Conservation (phyloP, 2,329 filamentous ascomycete species). For the Aspergillus aculeatus region DNA sequence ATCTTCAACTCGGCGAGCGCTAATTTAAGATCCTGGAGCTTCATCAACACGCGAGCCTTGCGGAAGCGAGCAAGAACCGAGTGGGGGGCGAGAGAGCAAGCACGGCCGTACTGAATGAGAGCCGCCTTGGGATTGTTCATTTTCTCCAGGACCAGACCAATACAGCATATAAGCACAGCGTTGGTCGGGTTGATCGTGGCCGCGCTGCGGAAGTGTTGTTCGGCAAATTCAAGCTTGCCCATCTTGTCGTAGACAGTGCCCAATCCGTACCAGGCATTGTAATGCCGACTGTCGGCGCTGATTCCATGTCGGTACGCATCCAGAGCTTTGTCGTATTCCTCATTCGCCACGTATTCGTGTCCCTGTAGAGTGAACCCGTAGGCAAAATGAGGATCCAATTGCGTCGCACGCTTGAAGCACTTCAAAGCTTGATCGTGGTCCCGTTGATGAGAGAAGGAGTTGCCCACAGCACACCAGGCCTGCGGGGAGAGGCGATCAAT, state of each 20-base stretch:
- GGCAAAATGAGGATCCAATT: constrained; percentile 84
- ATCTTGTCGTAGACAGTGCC: constrained; percentile 81
- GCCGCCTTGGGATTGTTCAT: constrained; percentile 79
- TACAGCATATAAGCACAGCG: constrained; percentile 85
- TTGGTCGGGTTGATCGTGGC: constrained; percentile 91
- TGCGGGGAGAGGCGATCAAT: constrained; percentile 85
- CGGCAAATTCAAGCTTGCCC: constrained; percentile 86
- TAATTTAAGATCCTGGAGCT: constrained; percentile 65
- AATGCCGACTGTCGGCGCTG: constrained; percentile 81
- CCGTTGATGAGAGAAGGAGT: constrained; percentile 86
- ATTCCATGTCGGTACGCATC: constrained; percentile 84
- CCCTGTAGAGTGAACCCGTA: constrained; percentile 96
- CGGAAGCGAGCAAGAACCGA: constrained; percentile 86
- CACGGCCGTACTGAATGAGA: constrained; percentile 76
- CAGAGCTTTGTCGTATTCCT: constrained; percentile 94
- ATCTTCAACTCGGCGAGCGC: constrained; percentile 81
- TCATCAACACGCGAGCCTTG: constrained; percentile 83
- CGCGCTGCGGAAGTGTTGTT: constrained; percentile 86
- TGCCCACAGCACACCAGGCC: constrained; percentile 93
- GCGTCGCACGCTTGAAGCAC: constrained; percentile 92
- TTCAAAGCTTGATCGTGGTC: constrained; percentile 93
- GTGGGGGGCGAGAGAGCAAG: constrained; percentile 76
- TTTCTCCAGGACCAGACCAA: constrained; percentile 85
- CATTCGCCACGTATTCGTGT: constrained; percentile 91
- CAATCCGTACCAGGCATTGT: constrained; percentile 97